Percentiles rank a stretch among this genome's conserved stretches.
These are phyloP conservation scores for Vitis labrusca DNA, from an alignment of 164 flowering plant species.

Conservation along the genomic window DNA sequence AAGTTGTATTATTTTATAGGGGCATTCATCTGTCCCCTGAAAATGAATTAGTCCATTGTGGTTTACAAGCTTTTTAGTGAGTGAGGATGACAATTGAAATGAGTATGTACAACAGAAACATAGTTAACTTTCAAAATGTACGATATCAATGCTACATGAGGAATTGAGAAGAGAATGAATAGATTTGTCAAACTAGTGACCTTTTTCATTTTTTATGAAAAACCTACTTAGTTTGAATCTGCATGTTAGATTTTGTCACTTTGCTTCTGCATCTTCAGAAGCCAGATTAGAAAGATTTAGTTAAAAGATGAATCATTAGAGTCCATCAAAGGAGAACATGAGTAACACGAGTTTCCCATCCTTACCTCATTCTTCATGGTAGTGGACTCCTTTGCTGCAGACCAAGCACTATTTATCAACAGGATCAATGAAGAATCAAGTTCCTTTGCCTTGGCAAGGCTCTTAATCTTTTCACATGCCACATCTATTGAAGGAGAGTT, in stretches of 20 bases:
- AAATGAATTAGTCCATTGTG: no score
- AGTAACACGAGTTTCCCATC: not conserved
- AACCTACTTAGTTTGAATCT: not conserved
- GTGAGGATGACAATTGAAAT: no score
- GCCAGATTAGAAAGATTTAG: not conserved
- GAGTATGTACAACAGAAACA: no score
- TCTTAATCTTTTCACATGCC: slow-evolving; percentile 90
- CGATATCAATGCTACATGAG: no score
- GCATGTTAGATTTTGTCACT: not conserved
- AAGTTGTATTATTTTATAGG: no score
- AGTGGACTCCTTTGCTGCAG: slow-evolving; percentile 79
- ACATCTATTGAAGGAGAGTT: slow-evolving; percentile 74
- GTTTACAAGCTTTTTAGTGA: no score
- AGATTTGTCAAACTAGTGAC: no score
- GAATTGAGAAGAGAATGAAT: no score
- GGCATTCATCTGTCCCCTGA: no score
- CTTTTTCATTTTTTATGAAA: not conserved
- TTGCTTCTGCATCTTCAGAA: not conserved
- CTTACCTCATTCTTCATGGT: slow-evolving; percentile 83
- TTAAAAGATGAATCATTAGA: not conserved
- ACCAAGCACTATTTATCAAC: slow-evolving; percentile 91
- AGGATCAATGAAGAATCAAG: slow-evolving; percentile 91
- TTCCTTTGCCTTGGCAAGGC: slow-evolving; percentile 82
- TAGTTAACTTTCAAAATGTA: no score
- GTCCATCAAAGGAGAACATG: not conserved